These are phyloP conservation scores for Saccharomycopsis javanensis DNA, from an alignment of 805 yeast species.

Conservation along the genomic window DNA sequence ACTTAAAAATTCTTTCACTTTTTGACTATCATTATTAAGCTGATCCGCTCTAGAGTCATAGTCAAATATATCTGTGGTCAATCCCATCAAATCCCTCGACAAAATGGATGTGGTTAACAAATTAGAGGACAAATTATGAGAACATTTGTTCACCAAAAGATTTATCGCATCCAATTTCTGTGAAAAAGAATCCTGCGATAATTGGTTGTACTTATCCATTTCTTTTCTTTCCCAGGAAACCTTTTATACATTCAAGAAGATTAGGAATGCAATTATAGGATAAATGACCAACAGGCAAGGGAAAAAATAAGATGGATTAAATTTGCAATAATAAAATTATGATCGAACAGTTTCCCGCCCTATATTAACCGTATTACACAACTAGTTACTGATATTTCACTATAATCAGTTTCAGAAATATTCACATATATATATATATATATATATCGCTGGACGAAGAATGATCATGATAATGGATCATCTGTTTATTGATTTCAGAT, in stretches of 20 bases:
- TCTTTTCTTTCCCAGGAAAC: neutral
- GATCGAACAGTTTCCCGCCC: too few relatives aligned
- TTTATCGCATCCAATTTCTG: conserved; percentile 8
- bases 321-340: neutral
- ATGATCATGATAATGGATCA: too few relatives aligned
- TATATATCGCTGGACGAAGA: too few relatives aligned
- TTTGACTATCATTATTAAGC: conserved; percentile 21
- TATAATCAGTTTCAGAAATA: too few relatives aligned
- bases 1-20: conserved; percentile 25
- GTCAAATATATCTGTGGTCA: conserved; percentile 14
- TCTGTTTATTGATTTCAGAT: neutral
- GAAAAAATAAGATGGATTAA: too few relatives aligned
- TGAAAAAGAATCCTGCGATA: neutral
- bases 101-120: conserved; percentile 12
- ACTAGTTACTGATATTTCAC: too few relatives aligned
- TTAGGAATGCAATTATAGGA: neutral
- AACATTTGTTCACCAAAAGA: conserved; percentile 7
- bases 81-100: conserved; percentile 14
- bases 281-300: too few relatives aligned
- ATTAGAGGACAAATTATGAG: conserved; percentile 8
- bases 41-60: conserved; percentile 22
- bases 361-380: too few relatives aligned
- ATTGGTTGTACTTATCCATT: neutral
- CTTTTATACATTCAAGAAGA: neutral
- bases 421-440: too few relatives aligned